These are phyloP conservation scores for Yamadazyma sp. DNA, from an alignment of 805 yeast genomes.

Conservation along the genomic window DNA sequence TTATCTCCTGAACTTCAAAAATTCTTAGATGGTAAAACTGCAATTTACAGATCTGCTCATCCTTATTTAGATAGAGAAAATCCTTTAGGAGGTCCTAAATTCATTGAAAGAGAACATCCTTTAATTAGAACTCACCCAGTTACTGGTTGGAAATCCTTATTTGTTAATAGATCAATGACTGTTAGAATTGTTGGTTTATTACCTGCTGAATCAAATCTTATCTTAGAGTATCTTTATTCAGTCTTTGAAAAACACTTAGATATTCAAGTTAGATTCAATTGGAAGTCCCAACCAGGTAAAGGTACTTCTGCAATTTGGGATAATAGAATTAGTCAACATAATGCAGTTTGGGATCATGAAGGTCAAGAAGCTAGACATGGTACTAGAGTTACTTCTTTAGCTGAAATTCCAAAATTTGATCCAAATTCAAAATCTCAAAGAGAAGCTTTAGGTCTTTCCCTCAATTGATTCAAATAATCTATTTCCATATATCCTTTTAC, in stretches of 20 bases:
- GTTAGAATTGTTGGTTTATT: conserved; percentile 51
- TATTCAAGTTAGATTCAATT: conserved; percentile 52
- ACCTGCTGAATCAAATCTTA: conserved; percentile 47
- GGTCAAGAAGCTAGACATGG: conserved; percentile 47
- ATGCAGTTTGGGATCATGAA: conserved; percentile 52
- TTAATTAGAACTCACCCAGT: conserved; percentile 63
- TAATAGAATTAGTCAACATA: conserved; percentile 53
- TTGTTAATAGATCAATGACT: conserved; percentile 51
- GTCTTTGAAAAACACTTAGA: conserved; percentile 52
- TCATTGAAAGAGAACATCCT: conserved; percentile 57
- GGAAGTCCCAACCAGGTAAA: conserved; percentile 41
- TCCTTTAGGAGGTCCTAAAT: conserved; percentile 46
- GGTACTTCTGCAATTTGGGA: conserved; percentile 61
- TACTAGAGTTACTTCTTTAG: conserved; percentile 48
- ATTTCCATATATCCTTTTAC: too few relatives aligned
- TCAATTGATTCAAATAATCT: conserved; percentile 5
- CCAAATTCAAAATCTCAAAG: conserved; percentile 50
- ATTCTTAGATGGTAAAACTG: conserved; percentile 52
- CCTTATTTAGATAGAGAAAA: conserved; percentile 40
- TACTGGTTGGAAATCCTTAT: conserved; percentile 60
- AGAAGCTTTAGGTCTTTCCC: conserved; percentile 41
- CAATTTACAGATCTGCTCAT: conserved; percentile 42
- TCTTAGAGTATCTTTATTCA: conserved; percentile 44
- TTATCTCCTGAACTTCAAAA: conserved; percentile 48
- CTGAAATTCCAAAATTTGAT: conserved; percentile 52